A percentile compares a stretch with the other conserved stretches of the same genome.
Evolutionary conservation across 129 eudicot genomes (phyloP).

Genomic region (Calendula officinalis): DNA sequence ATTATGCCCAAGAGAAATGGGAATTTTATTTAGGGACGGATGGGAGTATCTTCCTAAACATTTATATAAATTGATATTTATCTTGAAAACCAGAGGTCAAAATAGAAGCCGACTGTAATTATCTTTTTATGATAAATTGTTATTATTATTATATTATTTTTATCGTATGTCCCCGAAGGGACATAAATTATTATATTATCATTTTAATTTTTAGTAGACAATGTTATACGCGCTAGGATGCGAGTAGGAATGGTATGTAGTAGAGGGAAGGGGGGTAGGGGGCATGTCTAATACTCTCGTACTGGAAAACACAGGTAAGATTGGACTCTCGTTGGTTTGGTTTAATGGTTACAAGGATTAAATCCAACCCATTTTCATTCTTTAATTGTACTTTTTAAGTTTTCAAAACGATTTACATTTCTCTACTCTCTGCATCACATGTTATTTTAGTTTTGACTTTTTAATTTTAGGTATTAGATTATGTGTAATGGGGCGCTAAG

Average conservation of each 20-base stretch:
- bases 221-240: conserved; percentile 8
- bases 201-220: not conserved
- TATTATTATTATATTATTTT: too few relatives aligned
- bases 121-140: too few relatives aligned
- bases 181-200: not conserved
- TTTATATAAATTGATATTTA: too few relatives aligned
- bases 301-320: conserved; percentile 18
- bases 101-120: too few relatives aligned
- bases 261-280: not conserved
- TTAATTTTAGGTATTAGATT: not conserved
- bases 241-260: not conserved
- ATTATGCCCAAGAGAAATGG: too few relatives aligned
- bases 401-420: conserved; percentile 11
- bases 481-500: too few relatives aligned
- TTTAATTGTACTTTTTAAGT: conserved; percentile 6
- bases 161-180: not conserved
- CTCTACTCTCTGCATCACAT: not conserved
- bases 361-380: conserved; percentile 13
- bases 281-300: conserved; percentile 27
- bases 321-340: conserved; percentile 9
- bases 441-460: not conserved
- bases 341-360: conserved; percentile 1
- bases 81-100: too few relatives aligned
- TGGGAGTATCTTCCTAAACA: too few relatives aligned
- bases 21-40: too few relatives aligned